Conservation (phyloP, 495 filamentous ascomycete species). For the Corynascus novoguineensis region DNA sequence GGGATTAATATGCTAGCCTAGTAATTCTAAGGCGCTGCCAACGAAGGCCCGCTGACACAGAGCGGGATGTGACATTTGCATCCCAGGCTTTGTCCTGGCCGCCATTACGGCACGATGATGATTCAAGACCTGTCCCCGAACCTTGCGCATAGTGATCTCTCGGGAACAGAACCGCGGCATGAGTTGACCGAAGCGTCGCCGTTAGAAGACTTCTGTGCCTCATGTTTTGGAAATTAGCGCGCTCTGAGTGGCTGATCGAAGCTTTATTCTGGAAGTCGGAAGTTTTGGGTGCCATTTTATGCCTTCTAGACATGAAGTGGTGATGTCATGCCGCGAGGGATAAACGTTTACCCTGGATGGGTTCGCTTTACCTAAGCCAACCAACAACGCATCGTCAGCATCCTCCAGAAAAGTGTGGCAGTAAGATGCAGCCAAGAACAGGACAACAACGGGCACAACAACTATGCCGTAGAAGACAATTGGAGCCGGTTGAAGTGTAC, state of each 20-base stretch:
- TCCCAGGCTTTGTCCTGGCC: neutral
- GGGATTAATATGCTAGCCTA: neutral
- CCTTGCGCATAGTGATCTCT: neutral
- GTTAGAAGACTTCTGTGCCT: constrained; percentile 1
- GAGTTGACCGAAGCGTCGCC: neutral
- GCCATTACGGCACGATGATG: neutral
- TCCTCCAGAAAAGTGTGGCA: too few relatives aligned
- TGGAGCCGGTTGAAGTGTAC: too few relatives aligned
- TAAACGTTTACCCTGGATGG: neutral
- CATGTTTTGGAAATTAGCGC: constrained; percentile 7
- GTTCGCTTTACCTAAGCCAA: too few relatives aligned
- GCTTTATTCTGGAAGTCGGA: constrained; percentile 2
- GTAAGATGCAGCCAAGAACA: too few relatives aligned
- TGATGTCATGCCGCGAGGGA: neutral
- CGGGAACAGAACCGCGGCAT: neutral
- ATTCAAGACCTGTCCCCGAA: neutral
- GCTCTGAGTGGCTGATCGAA: constrained; percentile 10
- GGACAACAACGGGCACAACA: too few relatives aligned
- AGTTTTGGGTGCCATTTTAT: too few relatives aligned
- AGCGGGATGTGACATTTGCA: neutral
- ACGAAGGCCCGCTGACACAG: neutral
- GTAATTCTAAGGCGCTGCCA: neutral
- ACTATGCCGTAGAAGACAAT: too few relatives aligned
- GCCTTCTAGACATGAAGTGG: too few relatives aligned
- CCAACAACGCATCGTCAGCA: too few relatives aligned